Percentiles rank a stretch among this genome's conserved stretches.
phyloP scores from a whole-genome alignment of 805 yeast species.

The Ogataea ganodermae region DNA sequence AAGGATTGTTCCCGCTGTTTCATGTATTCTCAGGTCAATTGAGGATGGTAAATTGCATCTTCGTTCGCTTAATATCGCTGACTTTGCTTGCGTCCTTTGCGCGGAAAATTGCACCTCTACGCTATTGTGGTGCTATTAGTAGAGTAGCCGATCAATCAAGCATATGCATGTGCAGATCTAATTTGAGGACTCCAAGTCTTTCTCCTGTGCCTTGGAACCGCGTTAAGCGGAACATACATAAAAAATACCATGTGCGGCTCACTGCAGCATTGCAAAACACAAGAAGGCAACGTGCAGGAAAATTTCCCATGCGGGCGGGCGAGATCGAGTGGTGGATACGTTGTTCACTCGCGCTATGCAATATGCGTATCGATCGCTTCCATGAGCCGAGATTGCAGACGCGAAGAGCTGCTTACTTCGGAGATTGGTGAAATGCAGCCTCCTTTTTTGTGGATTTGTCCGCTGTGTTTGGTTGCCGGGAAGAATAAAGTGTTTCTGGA shows the following conservation, averaged over 20 bases:
- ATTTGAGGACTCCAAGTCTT: neutral
- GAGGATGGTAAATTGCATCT: constrained; percentile 27
- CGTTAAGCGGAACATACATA: neutral
- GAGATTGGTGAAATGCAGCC: neutral
- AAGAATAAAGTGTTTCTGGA: neutral
- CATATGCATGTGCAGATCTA: constrained; percentile 1
- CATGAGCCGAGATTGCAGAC: neutral
- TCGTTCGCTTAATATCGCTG: constrained; percentile 6
- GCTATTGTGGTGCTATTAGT: neutral
- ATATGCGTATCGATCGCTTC: constrained; percentile 1
- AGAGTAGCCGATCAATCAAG: neutral
- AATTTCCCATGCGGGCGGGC: neutral
- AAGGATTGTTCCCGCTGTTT: constrained; percentile 66
- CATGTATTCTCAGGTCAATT: constrained; percentile 67
- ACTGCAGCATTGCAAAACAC: neutral
- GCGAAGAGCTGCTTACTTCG: neutral
- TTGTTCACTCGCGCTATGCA: constrained; percentile 1
- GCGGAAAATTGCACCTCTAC: constrained; percentile 2
- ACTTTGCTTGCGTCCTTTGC: constrained; percentile 4
- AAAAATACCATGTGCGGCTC: neutral
- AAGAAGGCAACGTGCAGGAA: neutral
- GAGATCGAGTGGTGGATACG: neutral
- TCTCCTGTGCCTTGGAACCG: constrained; percentile 2
- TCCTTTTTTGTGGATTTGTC: neutral
- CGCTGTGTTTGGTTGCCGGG: neutral